Base-by-base conservation (phyloP, 1,139 yeast genomes). In the Zygosaccharomyces sapae region DNA sequence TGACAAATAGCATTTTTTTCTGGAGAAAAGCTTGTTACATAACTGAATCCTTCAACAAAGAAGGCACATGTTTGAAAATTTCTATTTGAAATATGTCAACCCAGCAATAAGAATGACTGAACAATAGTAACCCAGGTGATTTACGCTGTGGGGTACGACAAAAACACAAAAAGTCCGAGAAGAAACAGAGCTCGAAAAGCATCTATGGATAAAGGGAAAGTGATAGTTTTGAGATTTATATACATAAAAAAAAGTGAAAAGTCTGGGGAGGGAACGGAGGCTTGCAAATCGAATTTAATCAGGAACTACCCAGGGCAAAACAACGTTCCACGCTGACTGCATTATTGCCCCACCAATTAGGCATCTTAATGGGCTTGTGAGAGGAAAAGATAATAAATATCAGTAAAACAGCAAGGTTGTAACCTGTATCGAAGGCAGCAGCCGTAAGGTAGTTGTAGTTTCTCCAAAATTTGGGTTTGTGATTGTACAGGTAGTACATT, bases 261-360 rank as follows among this genome's bases (percentile, higher is more conserved):
- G 31, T 27, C 10, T 5, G n/a, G n/a, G 12, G 5, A 10, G 12
- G n/a, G 12, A 9, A 27, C 10, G 5, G 3, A 27, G 5, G n/a
- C 10, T 27, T 27, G 31, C n/a, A 27, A 12, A 27, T 27, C 31
- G 12, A 18, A 18, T 33, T 13, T 18, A 7, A n/a, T 38, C 25
- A 25, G 9, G 20, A 13, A 18, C 36, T 9, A 19, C 25, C 27
- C 10, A 39, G n/a, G 9, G 65, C 63, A 62, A 74, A 74, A 49
- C 79, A 75, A 46, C 77, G 61, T 54, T 75, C 79, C 3, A 75
- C 66, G 46, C 67, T 70, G 5, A 52, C 50, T 1, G 63, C 61
- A 50, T 74, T 70, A 52, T 75, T 75, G 5, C 79, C 79, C 74
- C 76, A 75, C 80, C 79, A 75, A 41, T 64, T 46, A 0, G 77